Base-by-base conservation (phyloP, 768 basidiomycete species). In the Boletus barrowsii region DNA sequence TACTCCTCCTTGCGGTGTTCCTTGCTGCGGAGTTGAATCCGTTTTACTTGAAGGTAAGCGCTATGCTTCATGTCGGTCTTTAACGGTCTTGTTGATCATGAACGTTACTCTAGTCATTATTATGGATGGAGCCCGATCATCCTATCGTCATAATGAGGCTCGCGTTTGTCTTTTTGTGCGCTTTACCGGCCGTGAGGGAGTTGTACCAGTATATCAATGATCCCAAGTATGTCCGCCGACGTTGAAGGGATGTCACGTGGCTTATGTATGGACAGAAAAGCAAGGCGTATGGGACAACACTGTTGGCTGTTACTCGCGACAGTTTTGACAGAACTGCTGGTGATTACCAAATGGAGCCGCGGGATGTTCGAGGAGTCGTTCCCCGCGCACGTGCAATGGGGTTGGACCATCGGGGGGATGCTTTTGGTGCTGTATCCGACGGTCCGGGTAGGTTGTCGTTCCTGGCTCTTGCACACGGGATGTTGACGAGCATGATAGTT, bases 111-210 rank as follows among this genome's bases (percentile, higher is more conserved):
- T 40, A 68, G 67, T 68, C 67, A 8, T 61, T 84, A 56, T 76
- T 93, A 36, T 93, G 91, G 90, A 87, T 93, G 86, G 90, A 93
- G 65, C 92, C 91, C 35, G 86, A 90, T 69, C 91, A 93, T 68
- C 91, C 90, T 11, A 83, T 93, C 58, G 78, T 93, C 47, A 88
- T 92, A 54, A 73, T 82, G 57, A 73, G 80, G 33, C 79, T 93
- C 10, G 84, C 82, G 15, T 83, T 83, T 55, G 83, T 93, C 56
- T 93, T 93, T 66, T 74, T 93, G 3, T 93, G 90, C 63, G 91
- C 86, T n/a, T 75, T 93, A 32, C 91, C 91, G 11, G 91, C 92
- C 14, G 88, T 87, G 54, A 76, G 91, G 62, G 91, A 93, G 73
- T 72, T 92, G 26, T 90, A 82, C 68, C 88, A 90, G 66, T 93